Percentiles rank a stretch among this genome's conserved stretches.
Conservation (phyloP, 345 rosid genomes). For the Geranium rotundifolium region DNA sequence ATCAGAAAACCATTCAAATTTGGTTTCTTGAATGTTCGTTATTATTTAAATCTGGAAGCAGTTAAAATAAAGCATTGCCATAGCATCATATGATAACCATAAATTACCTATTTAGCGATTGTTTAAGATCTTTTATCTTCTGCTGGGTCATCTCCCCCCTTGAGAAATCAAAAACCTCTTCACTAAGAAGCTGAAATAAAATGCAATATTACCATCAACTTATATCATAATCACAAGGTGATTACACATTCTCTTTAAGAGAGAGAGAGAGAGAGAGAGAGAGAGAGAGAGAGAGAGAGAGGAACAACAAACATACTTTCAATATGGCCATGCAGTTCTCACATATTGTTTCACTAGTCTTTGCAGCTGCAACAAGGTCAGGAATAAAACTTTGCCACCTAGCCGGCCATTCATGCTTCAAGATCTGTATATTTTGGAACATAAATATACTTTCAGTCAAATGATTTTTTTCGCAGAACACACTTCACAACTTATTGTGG, state of each 20-base stretch:
- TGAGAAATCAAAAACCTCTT: constrained; percentile 99
- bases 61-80: too few species aligned
- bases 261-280: neutral
- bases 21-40: too few species aligned
- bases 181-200: constrained; percentile 70
- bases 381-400: constrained; percentile 98
- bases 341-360: constrained; percentile 96
- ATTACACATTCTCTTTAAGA: neutral
- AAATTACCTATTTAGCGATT: constrained; percentile 75
- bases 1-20: too few species aligned
- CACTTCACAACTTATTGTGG: neutral
- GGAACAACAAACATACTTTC: constrained; percentile 39
- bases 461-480: neutral
- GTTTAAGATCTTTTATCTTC: constrained; percentile 96
- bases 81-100: neutral
- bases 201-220: neutral
- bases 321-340: constrained; percentile 97
- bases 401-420: constrained; percentile 99
- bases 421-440: constrained; percentile 32
- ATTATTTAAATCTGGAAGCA: too few species aligned
- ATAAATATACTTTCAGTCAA: neutral
- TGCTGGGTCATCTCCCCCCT: constrained; percentile 97
- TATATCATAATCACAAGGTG: too few species aligned
- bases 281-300: neutral
- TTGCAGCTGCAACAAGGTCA: constrained; percentile 97